Conservation (phyloP, 352 stramenopile genomes). For the Globisporangium cylindrosporum region DNA sequence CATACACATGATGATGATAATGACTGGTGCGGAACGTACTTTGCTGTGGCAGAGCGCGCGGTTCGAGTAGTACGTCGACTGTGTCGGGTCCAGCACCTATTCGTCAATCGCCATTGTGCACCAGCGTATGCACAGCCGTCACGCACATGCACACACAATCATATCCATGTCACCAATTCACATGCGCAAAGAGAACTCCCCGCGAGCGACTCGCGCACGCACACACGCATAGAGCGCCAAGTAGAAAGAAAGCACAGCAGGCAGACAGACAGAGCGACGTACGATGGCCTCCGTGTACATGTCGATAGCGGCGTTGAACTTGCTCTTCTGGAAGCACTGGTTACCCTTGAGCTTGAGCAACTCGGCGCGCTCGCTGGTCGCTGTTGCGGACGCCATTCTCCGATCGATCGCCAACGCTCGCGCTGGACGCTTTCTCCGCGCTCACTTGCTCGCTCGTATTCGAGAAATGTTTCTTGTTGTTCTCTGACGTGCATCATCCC, state of each 20-base stretch:
- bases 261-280: slow-evolving; percentile 17
- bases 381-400: slow-evolving; percentile 4
- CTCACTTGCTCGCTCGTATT: not conserved
- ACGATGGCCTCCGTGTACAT: slow-evolving; percentile 87
- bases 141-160: not conserved
- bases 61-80: slow-evolving; percentile 80
- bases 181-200: not conserved
- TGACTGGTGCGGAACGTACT: slow-evolving; percentile 19
- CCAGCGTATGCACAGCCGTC: not conserved
- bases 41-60: slow-evolving; percentile 73
- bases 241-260: not conserved
- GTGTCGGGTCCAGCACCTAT: slow-evolving; percentile 51
- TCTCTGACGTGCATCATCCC: not conserved
- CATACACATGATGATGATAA: not conserved
- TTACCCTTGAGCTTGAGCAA: slow-evolving; percentile 80
- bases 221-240: too few relatives aligned
- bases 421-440: not conserved
- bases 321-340: slow-evolving; percentile 77
- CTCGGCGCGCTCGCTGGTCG: slow-evolving; percentile 45
- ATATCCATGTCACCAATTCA: not conserved
- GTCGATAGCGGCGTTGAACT: slow-evolving; percentile 75
- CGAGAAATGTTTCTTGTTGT: not conserved
- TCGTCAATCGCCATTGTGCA: not conserved
- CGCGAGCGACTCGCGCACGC: not conserved
- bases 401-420: not conserved